Evolutionary conservation across 2,329 filamentous ascomycete genomes (phyloP), one percentile per base, ranked within the genome.

Genomic region (Claviceps arundinis): DNA sequence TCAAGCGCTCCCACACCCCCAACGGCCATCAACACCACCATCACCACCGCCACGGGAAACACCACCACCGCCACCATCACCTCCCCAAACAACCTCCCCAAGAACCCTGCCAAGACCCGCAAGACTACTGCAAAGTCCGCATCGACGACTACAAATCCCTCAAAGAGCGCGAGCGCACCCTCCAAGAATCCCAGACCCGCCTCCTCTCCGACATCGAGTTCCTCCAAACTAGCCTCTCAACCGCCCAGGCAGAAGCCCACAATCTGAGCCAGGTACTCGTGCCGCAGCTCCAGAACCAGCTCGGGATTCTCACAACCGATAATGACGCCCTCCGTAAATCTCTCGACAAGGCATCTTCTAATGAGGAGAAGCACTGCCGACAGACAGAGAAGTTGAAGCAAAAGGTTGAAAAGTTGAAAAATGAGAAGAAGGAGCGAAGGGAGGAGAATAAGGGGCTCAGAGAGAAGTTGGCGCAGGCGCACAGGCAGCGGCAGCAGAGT

Each of bases 1-100:
- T 71, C 62, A 70, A 70, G 58, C 65, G 67, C 51, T 69, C 68
- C 17, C 64, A 62, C 52, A 69, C 68, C 3, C 64, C 68, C 19
- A 52, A 55, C 45, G 60, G 67, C 41, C 59, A 63, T 46, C 61
- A 63, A 50, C 59, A 58, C 44, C 63, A 63, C 40, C 61, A 62
- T 47, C 63, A 64, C 48, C 58, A 26, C 2, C 42, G 24, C 24
- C 5, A 24, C 14, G 24, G 30, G 7, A 24, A 45, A 14, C 16
- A 17, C 4, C 22, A 45, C 4, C 64, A 68, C 34, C 51, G 54
- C 45, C 60, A 67, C 41, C 59, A 64, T 41, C 61, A 63, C 57
- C 52, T 68, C 67, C 4, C 30, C 30, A 34, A 34, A 4, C 30
- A 34, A 4, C 30, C 64, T 68, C 26, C 52, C 54, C 34, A 38